A percentile compares a stretch with the other conserved stretches of the same genome.
phyloP scores from a whole-genome alignment of 73 alveolate genomes.

The Tetrahymena borealis region DNA sequence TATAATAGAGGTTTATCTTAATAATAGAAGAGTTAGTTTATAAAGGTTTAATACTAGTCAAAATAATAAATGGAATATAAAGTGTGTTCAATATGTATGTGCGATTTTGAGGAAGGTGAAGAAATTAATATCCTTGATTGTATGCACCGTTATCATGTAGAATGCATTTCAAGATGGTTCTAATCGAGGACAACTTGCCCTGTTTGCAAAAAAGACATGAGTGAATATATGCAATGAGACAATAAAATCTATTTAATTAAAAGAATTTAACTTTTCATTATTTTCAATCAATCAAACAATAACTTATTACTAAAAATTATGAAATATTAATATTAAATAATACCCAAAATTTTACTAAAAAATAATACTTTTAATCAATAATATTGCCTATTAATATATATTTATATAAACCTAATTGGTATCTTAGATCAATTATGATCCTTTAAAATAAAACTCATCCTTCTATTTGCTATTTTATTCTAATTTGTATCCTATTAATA shows the following conservation, averaged over 20 bases:
- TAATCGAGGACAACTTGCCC: not conserved
- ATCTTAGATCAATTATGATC: no score
- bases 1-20: not conserved
- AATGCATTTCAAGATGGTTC: not conserved
- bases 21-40: not conserved
- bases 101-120: not conserved
- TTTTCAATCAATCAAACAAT: no score
- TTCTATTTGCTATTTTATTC: no score
- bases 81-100: not conserved
- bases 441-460: no score
- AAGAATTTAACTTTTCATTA: no score
- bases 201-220: not conserved
- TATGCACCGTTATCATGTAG: not conserved
- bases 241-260: not conserved
- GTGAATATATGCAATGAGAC: not conserved
- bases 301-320: no score
- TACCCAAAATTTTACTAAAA: no score
- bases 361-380: no score
- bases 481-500: no score
- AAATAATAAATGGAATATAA: not conserved
- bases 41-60: not conserved
- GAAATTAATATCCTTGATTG: not conserved
- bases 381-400: no score
- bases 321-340: no score
- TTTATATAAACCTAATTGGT: no score